Percentiles rank a stretch among this genome's conserved stretches.
Evolutionary conservation across 805 yeast genomes (phyloP).

Genomic region (Candida namnaoensis): DNA sequence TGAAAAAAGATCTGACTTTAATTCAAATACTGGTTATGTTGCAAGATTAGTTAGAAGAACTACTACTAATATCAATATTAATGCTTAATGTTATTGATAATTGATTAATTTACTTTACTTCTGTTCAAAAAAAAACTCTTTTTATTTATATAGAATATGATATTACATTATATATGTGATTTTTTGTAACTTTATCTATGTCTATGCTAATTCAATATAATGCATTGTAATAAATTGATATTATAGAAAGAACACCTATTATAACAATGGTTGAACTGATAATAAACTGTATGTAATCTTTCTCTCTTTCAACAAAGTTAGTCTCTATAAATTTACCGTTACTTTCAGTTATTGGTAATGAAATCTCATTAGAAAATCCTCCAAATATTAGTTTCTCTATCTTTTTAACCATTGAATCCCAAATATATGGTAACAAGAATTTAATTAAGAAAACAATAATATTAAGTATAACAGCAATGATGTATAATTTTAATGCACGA

Average conservation of each 20-base stretch:
- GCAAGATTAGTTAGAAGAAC: slow-evolving; percentile 15
- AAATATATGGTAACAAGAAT: slow-evolving; percentile 19
- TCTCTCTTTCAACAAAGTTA: neutral
- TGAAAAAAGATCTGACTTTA: slow-evolving; percentile 62
- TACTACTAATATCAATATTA: neutral
- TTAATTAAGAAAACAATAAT: slow-evolving; percentile 11
- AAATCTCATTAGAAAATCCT: neutral
- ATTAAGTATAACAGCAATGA: slow-evolving; percentile 14
- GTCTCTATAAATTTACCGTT: neutral
- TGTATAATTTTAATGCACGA: slow-evolving; percentile 28
- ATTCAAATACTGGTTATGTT: slow-evolving; percentile 28
- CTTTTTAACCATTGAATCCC: slow-evolving; percentile 10
- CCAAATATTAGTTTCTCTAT: slow-evolving; percentile 2
- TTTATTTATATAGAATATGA: too few relatives aligned
- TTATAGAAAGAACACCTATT: slow-evolving; percentile 8
- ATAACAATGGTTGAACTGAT: slow-evolving; percentile 4
- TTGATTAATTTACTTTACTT: too few relatives aligned
- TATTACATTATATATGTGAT: too few relatives aligned
- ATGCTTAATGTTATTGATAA: too few relatives aligned
- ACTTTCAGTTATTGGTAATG: slow-evolving; percentile 14
- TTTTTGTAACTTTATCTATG: too few relatives aligned
- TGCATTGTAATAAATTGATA: slow-evolving; percentile 12
- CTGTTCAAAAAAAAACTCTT: too few relatives aligned
- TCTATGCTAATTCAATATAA: slow-evolving; percentile 1
- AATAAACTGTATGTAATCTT: slow-evolving; percentile 6